Conservation (phyloP, 176 grass and related monocot genomes). For the Hsuehochloa calcarea region DNA sequence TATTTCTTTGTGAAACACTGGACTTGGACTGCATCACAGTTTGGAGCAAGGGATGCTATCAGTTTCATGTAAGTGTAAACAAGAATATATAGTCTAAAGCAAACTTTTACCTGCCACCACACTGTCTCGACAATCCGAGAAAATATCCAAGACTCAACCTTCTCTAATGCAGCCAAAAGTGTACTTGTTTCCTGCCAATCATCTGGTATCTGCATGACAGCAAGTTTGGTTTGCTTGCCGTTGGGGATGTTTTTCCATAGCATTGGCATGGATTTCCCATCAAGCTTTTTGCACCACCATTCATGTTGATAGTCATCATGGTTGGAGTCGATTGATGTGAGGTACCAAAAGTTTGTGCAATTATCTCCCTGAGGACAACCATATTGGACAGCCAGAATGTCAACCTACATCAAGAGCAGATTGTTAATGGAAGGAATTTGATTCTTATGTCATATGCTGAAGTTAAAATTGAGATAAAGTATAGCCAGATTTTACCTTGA, state of each 20-base stretch:
- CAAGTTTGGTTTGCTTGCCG: constrained; percentile 42
- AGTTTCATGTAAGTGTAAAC: constrained; percentile 7
- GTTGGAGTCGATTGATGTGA: constrained; percentile 35
- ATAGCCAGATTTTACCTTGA: constrained; percentile 65
- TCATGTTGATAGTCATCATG: constrained; percentile 26
- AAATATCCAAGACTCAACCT: constrained; percentile 96
- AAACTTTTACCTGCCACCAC: constrained; percentile 92
- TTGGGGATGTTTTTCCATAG: constrained; percentile 51
- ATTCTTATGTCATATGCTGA: constrained; percentile 2
- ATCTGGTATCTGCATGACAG: constrained; percentile 39
- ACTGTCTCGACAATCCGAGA: constrained; percentile 80
- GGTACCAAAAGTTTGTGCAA: constrained; percentile 62
- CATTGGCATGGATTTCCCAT: constrained; percentile 48
- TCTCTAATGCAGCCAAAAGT: constrained; percentile 70
- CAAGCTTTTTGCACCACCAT: constrained; percentile 45
- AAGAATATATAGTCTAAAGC: neutral
- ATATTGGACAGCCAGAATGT: constrained; percentile 97
- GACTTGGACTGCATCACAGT: neutral
- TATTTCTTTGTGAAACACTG: constrained; percentile 11
- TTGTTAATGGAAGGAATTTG: constrained; percentile 27
- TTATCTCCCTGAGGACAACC: constrained; percentile 86
- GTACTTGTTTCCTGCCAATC: constrained; percentile 74
- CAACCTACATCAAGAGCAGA: constrained; percentile 54
- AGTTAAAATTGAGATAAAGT: constrained; percentile 17
- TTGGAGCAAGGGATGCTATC: constrained; percentile 34